phyloP scores from a whole-genome alignment of 2,329 filamentous ascomycete species.

The Coniochaeta prunicola region DNA sequence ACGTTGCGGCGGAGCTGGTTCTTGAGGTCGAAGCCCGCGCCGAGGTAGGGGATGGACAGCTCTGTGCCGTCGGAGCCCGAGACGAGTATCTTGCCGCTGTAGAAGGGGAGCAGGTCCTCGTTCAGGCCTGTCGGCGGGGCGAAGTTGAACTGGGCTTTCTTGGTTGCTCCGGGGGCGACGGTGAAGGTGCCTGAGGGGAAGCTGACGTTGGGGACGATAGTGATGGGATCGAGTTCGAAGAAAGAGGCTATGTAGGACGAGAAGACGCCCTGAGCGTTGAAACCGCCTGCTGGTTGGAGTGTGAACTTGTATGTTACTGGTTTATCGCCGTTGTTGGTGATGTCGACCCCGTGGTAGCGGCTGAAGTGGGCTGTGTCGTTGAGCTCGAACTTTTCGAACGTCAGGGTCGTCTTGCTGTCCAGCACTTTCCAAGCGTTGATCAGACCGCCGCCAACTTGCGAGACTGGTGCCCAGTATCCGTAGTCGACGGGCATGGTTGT shows the following conservation, averaged over 20 bases:
- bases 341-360: constrained; percentile 16
- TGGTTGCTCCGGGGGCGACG: constrained; percentile 17
- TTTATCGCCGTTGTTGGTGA: constrained; percentile 29
- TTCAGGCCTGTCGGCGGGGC: constrained; percentile 14
- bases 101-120: constrained; percentile 20
- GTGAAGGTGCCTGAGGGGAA: constrained; percentile 13
- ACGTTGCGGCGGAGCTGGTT: constrained; percentile 3
- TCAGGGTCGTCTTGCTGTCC: constrained; percentile 27
- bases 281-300: constrained; percentile 23
- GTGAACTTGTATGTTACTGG: constrained; percentile 26
- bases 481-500: constrained; percentile 9
- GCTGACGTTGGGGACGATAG: constrained; percentile 7
- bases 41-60: constrained; percentile 24
- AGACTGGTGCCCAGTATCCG: constrained; percentile 23
- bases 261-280: constrained; percentile 19
- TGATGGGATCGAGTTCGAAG: constrained; percentile 10
- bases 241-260: constrained; percentile 6
- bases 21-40: constrained; percentile 10
- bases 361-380: constrained; percentile 36
- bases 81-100: constrained; percentile 25
- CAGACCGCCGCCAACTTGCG: constrained; percentile 31
- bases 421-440: constrained; percentile 34
- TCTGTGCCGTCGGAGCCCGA: constrained; percentile 22
- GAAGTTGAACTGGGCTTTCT: constrained; percentile 16
- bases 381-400: constrained; percentile 30